These are phyloP conservation scores for Metschnikowia corniflorae DNA, from an alignment of 805 yeast species.

Conservation along the genomic window DNA sequence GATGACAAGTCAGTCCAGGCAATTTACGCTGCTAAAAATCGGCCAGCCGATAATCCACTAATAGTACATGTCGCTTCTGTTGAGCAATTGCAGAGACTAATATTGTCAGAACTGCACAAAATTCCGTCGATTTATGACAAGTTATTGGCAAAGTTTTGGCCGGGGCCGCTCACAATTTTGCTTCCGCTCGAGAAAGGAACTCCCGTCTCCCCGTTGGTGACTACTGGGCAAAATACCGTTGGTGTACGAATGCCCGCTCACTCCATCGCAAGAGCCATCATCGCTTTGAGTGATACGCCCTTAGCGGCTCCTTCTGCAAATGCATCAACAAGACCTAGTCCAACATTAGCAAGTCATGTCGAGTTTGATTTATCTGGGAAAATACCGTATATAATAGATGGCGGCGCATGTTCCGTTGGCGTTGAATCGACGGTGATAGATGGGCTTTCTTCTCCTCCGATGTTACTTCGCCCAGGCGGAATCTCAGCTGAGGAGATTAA, in stretches of 20 bases:
- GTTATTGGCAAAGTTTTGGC: constrained; percentile 77
- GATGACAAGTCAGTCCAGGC: constrained; percentile 67
- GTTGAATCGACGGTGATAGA: constrained; percentile 93
- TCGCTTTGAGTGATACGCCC: constrained; percentile 80
- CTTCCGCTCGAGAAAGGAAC: constrained; percentile 53
- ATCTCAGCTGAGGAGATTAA: constrained; percentile 74
- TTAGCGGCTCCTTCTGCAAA: constrained; percentile 98
- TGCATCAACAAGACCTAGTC: constrained; percentile 92
- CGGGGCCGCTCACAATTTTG: constrained; percentile 90
- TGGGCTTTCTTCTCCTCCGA: constrained; percentile 81
- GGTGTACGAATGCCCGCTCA: constrained; percentile 89
- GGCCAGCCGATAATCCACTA: constrained; percentile 94
- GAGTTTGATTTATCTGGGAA: constrained; percentile 71
- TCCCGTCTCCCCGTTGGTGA: constrained; percentile 68
- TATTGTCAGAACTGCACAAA: constrained; percentile 45
- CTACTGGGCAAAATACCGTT: constrained; percentile 84
- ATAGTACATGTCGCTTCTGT: constrained; percentile 84
- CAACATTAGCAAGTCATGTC: constrained; percentile 86
- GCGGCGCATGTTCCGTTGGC: constrained; percentile 86
- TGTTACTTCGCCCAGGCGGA: constrained; percentile 92
- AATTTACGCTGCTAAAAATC: constrained; percentile 83
- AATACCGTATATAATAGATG: constrained; percentile 84
- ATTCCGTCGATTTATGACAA: constrained; percentile 69
- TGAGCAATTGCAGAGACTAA: constrained; percentile 61
- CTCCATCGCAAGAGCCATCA: constrained; percentile 86